phyloP scores from a whole-genome alignment of 176 grass and related monocot genomes.

The Eragrostis curvula region DNA sequence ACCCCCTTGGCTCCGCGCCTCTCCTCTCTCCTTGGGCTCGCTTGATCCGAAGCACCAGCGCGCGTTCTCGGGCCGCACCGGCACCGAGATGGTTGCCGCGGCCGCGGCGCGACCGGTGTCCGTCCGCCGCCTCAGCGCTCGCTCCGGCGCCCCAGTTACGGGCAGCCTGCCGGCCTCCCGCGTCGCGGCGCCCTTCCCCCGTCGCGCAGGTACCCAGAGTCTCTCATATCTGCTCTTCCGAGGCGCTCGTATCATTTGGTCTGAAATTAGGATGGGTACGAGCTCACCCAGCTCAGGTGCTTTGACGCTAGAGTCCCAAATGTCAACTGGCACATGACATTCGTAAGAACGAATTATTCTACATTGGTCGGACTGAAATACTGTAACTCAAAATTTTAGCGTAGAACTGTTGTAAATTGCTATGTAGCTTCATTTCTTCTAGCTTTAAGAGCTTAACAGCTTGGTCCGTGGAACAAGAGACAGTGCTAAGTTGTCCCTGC shows the following conservation, averaged over 20 bases:
- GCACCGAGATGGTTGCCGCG: slow-evolving; percentile 7
- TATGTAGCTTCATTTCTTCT: background rate
- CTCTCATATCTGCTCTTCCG: background rate
- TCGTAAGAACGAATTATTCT: background rate
- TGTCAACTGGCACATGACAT: background rate
- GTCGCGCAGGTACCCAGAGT: slow-evolving; percentile 17
- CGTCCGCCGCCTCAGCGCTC: background rate
- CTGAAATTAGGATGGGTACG: background rate
- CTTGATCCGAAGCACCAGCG: background rate
- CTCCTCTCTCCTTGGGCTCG: background rate
- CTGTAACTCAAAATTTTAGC: background rate
- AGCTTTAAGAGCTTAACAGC: background rate
- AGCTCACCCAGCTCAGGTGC: background rate
- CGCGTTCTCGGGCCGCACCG: background rate
- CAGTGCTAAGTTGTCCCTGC: background rate
- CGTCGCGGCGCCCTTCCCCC: background rate
- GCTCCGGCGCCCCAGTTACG: background rate
- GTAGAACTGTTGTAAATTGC: background rate
- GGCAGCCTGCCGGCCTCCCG: background rate
- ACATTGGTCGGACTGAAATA: background rate
- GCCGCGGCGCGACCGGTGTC: background rate
- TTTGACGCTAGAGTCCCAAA: background rate
- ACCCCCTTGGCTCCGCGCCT: background rate
- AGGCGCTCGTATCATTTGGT: background rate
- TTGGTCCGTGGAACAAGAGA: background rate